phyloP scores from a whole-genome alignment of 1,284 basidiomycete genomes.

The Cutaneotrichosporon sp. region DNA sequence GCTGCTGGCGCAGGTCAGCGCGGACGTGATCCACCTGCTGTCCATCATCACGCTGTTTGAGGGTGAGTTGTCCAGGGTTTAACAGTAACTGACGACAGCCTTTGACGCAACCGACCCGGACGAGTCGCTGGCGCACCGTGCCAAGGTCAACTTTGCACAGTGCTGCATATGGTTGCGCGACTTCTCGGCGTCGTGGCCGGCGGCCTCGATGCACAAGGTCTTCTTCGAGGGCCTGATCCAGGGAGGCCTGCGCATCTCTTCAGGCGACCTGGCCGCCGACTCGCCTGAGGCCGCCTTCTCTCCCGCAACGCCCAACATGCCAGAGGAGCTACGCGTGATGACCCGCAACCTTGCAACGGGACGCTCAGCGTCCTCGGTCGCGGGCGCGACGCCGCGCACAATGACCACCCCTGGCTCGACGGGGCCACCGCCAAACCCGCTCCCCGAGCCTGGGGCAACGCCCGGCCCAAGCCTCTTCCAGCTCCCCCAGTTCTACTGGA shows the following conservation, averaged over 20 bases:
- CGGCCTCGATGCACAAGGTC: constrained; percentile 45
- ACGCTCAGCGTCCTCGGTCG: background rate
- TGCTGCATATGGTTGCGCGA: constrained; percentile 50
- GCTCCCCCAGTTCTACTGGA: constrained; percentile 45
- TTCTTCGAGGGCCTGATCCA: constrained; percentile 51
- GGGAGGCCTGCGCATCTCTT: constrained; percentile 35
- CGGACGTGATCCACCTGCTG: constrained; percentile 48
- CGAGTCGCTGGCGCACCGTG: constrained; percentile 27
- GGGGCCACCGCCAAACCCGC: background rate
- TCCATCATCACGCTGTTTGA: constrained; percentile 45
- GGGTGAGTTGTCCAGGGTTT: constrained; percentile 26
- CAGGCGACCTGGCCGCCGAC: constrained; percentile 15
- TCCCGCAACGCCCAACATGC: constrained; percentile 11
- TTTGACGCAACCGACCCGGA: constrained; percentile 33
- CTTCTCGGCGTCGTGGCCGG: constrained; percentile 44
- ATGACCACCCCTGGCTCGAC: constrained; percentile 3
- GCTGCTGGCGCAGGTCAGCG: constrained; percentile 40
- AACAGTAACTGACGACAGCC: constrained; percentile 21
- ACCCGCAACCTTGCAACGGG: constrained; percentile 23
- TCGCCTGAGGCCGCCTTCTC: constrained; percentile 10
- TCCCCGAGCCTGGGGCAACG: background rate
- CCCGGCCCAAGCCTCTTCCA: constrained; percentile 30
- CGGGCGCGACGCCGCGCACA: constrained; percentile 2
- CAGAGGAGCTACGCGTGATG: constrained; percentile 27
- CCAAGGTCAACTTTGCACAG: constrained; percentile 45